Conservation (phyloP, 805 yeast genomes). For the Cyberlindnera samutprakarnensis region DNA sequence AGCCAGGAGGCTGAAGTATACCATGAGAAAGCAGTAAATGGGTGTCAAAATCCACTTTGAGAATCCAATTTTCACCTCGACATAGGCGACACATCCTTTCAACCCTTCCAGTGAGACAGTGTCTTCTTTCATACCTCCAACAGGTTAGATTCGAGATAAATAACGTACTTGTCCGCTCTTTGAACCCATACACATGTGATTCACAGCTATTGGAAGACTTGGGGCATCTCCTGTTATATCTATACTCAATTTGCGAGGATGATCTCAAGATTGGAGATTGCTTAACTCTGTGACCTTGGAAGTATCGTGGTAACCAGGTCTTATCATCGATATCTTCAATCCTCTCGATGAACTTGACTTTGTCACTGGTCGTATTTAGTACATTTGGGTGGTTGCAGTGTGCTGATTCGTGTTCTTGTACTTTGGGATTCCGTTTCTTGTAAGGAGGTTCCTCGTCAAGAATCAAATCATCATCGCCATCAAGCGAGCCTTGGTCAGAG, state of each 20-base stretch:
- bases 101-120: not conserved
- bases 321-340: slow-evolving; percentile 7
- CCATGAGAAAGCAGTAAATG: slow-evolving; percentile 23
- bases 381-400: not conserved
- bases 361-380: slow-evolving; percentile 3
- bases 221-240: slow-evolving; percentile 14
- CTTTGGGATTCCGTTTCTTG: not conserved
- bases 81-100: slow-evolving; percentile 22
- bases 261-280: slow-evolving; percentile 2
- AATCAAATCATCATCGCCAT: not conserved
- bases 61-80: slow-evolving; percentile 20
- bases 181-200: slow-evolving; percentile 2
- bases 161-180: not conserved
- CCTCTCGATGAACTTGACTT: slow-evolving; percentile 11
- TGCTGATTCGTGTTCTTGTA: not conserved
- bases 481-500: not conserved
- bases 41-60: slow-evolving; percentile 5
- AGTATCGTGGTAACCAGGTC: slow-evolving; percentile 16
- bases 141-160: slow-evolving; percentile 9
- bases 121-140: not conserved
- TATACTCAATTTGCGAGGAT: slow-evolving; percentile 5
- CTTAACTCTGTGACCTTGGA: slow-evolving; percentile 15
- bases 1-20: slow-evolving; percentile 6
- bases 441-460: slow-evolving; percentile 1
- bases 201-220: slow-evolving; percentile 7